Percentiles rank a stretch among this genome's conserved stretches.
Conservation (phyloP, 176 grass and related monocot species). For the Zea mays region DNA sequence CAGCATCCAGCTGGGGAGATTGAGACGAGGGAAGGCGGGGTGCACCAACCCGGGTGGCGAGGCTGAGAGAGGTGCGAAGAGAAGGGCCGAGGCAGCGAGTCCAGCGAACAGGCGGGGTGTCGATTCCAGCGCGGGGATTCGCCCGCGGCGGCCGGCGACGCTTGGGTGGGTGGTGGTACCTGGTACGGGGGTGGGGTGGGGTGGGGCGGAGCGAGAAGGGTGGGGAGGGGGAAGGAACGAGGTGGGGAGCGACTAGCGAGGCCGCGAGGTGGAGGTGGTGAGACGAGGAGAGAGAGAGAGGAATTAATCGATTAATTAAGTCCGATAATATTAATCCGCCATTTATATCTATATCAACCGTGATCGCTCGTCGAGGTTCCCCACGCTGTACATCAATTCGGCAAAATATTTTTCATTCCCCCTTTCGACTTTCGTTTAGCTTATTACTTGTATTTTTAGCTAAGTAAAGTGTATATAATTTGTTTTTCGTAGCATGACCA, state of each 20-base stretch:
- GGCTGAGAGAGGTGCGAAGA: not conserved
- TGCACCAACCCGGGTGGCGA: constrained; percentile 22
- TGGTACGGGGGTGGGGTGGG: not conserved
- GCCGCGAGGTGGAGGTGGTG: not conserved
- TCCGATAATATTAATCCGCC: constrained; percentile 1
- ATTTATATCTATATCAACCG: not conserved
- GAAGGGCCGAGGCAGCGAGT: not conserved
- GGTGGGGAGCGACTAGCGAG: constrained; percentile 42
- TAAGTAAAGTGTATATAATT: too few relatives aligned
- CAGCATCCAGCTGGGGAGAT: constrained; percentile 1
- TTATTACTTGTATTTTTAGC: too few relatives aligned
- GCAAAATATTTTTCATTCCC: not conserved
- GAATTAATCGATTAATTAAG: constrained; percentile 30
- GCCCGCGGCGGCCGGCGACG: constrained; percentile 40
- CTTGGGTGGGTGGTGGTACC: not conserved
- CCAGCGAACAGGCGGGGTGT: constrained; percentile 1
- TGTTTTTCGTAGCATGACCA: too few relatives aligned
- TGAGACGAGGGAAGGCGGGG: not conserved
- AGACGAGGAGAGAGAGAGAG: constrained; percentile 9
- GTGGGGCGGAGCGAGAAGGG: constrained; percentile 24
- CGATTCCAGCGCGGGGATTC: constrained; percentile 1
- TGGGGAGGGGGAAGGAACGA: constrained; percentile 27
- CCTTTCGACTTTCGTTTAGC: too few relatives aligned
- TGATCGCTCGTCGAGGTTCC: constrained; percentile 3
- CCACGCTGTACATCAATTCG: not conserved